Base-by-base conservation (phyloP, 1,284 basidiomycete genomes). In the Schizopora paradoxa region DNA sequence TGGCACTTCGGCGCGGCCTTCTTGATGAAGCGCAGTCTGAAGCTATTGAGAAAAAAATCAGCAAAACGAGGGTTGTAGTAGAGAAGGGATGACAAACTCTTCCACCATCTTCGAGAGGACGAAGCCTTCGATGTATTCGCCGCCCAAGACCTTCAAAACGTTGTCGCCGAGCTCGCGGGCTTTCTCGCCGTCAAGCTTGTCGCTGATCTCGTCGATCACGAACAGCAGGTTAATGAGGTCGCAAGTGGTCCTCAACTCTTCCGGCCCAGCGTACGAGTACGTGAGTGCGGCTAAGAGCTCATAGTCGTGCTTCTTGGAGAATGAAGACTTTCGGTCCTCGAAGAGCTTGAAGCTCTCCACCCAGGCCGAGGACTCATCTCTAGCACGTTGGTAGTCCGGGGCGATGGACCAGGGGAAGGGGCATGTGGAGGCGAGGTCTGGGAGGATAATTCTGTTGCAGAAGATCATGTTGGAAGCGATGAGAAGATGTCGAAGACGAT, bases 291-390 rank as follows among this genome's bases (percentile, higher is more conserved):
- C 42, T 4, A 48, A 32, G 3, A 48, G 6, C 19, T 39, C 28
- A 55, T 76, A 81, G 47, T 69, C 72, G 2, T 75, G 74, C 58
- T 75, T 72, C 34, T 76, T 65, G 58, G 82, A 82, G 61, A 75
- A 76, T 21, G 72, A n/a, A n/a, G n/a, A n/a, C n/a, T n/a, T n/a
- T n/a, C 46, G 52, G 18, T 45, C 7, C 2, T 50, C 37, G 25
- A 46, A 46, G n/a, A 37, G 36, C n/a, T 46, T 46, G 36, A 46
- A 42, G 16, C 26, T 39, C 10, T 46, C 33, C 3, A 39, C 28
- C 44, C 44, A 46, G 6, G 36, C 35, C 26, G 19, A 37, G 18
- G 44, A 27, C 10, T 46, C 44, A 6, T 35, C 22, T 16, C 33
- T 40, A 10, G 21, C 35, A 21, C 25, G 21, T 18, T 46, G 36